phyloP scores from a whole-genome alignment of 257 asterid genomes.

The Dorcoceras hygrometricum region DNA sequence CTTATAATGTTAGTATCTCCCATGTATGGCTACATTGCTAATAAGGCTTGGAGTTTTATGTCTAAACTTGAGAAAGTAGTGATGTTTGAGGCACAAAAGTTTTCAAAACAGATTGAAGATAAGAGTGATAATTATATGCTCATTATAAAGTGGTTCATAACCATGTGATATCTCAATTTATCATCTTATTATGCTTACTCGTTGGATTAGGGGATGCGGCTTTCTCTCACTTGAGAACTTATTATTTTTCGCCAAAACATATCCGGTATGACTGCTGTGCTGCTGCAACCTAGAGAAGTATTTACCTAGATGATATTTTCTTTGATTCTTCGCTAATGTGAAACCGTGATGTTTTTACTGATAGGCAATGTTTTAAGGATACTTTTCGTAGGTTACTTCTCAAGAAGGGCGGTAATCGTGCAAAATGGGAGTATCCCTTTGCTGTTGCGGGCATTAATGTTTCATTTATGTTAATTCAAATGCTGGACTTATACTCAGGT shows the following conservation, averaged over 20 bases:
- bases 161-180: not conserved
- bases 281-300: slow-evolving; percentile 28
- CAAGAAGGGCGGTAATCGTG: slow-evolving; percentile 69
- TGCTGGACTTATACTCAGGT: slow-evolving; percentile 89
- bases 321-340: slow-evolving; percentile 3
- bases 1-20: not conserved
- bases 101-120: not conserved
- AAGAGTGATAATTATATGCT: not conserved
- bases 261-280: slow-evolving; percentile 63
- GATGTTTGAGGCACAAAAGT: not conserved
- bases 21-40: not conserved
- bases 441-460: slow-evolving; percentile 91
- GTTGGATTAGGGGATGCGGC: slow-evolving; percentile 80
- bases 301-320: slow-evolving; percentile 13
- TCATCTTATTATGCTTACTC: slow-evolving; percentile 30
- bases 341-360: slow-evolving; percentile 36
- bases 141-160: slow-evolving; percentile 1
- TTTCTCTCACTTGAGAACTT: slow-evolving; percentile 90
- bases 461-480: slow-evolving; percentile 84
- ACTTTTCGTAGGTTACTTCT: slow-evolving; percentile 80
- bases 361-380: slow-evolving; percentile 65
- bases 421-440: slow-evolving; percentile 94
- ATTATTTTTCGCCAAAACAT: slow-evolving; percentile 68
- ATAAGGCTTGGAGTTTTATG: not conserved
- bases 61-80: not conserved